Evolutionary conservation across 306 rosid genomes (phyloP), one percentile per base, ranked within the genome.

Genomic region (Lathyrus aphaca): DNA sequence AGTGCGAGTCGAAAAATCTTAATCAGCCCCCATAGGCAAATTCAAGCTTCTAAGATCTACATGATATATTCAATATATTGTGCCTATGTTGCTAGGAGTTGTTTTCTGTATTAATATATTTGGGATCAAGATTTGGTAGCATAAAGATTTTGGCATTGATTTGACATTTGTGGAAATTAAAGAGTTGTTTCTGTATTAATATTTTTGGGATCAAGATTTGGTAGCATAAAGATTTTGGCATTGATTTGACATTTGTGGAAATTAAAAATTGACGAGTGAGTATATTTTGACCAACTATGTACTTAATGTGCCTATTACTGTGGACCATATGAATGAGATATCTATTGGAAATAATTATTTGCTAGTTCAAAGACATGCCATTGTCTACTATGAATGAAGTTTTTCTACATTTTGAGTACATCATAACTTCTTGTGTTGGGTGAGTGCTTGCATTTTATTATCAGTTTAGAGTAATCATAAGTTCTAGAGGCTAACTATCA

Each of bases 291-390:
- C 51, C 50, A 44, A 45, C 1, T 5, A 14, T n/a, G 18, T 45
- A 17, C 8, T 2, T 45, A 45, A 45, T 45, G 17, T 15, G 10
- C 8, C 51, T 0, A 46, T 9, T 46, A 46, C 3, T 48, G 5
- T 48, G 55, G 55, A 48, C 55, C 55, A 48, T 48, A 48, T 48
- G 55, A 48, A 48, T 10, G 55, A 7, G 10, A 48, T 48, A 4
- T 48, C 25, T 8, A 16, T 6, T 16, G 50, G 17, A 45, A 45
- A 45, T 44, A 44, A 44, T 4, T 14, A 5, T 14, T 45, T 45
- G 50, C 50, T 45, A n/a, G 50, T 45, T 45, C 50, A 14, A 45
- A 5, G 50, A 45, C 50, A 45, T n/a, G 18, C n/a, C 50, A n/a
- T 7, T n/a, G 50, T 45, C 50, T 5, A 45, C 50, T 45, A 48